Percentiles rank a stretch among this genome's conserved stretches.
phyloP scores from a whole-genome alignment of 768 basidiomycete genomes.

The Suillus plorans region DNA sequence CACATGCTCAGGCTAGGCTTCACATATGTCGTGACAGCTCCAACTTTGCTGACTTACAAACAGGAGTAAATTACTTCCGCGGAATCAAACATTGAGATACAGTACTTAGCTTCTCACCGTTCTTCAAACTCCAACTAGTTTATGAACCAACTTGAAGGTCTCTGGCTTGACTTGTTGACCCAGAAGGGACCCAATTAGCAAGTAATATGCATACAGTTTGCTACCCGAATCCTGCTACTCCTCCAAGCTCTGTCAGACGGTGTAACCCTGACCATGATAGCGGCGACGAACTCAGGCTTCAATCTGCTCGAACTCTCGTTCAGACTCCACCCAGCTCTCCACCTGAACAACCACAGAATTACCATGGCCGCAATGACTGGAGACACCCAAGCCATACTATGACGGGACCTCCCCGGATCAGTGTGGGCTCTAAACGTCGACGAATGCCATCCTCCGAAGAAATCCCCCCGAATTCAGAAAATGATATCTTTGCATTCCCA shows the following conservation, averaged over 20 bases:
- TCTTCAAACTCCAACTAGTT: no score
- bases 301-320: not conserved
- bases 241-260: not conserved
- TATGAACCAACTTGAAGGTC: no score
- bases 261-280: not conserved
- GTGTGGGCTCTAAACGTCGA: not conserved
- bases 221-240: no score
- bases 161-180: no score
- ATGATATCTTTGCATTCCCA: not conserved
- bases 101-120: no score
- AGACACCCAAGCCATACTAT: not conserved
- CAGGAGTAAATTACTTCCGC: no score
- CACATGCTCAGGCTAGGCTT: no score
- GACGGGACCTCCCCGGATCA: not conserved
- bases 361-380: not conserved
- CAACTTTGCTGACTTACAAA: no score
- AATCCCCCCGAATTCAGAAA: not conserved
- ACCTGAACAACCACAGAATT: not conserved
- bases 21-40: no score
- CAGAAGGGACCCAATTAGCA: no score
- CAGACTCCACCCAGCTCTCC: not conserved
- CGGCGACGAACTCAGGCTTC: not conserved
- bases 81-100: no score
- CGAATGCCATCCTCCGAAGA: not conserved
- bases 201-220: no score